A percentile compares a stretch with the other conserved stretches of the same genome.
phyloP scores from a whole-genome alignment of 2,329 filamentous ascomycete genomes.

The Ascochyta lentis region DNA sequence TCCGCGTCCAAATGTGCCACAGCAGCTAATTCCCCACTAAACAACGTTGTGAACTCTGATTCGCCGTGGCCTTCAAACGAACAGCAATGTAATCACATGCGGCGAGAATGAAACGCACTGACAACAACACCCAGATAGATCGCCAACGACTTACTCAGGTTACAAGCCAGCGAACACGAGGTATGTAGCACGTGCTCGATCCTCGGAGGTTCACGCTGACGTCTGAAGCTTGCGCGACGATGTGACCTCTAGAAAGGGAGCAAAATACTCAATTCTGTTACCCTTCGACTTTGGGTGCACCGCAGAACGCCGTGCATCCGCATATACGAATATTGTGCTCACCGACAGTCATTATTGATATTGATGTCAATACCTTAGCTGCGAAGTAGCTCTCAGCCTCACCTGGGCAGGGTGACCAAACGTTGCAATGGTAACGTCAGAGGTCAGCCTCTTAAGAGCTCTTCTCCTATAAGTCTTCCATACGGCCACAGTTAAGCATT shows the following conservation, averaged over 20 bases:
- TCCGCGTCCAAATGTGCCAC: conserved; percentile 10
- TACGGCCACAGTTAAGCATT: background rate
- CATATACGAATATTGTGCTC: conserved; percentile 5
- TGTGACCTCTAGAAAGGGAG: conserved; percentile 1
- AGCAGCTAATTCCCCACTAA: conserved; percentile 10
- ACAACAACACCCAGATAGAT: conserved; percentile 4
- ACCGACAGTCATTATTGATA: background rate
- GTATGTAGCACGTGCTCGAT: conserved; percentile 1
- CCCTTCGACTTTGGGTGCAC: background rate
- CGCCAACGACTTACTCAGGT: conserved; percentile 8
- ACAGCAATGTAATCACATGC: background rate
- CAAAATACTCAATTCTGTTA: background rate
- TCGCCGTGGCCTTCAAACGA: conserved; percentile 3
- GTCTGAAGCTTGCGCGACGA: conserved; percentile 4
- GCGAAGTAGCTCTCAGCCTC: background rate
- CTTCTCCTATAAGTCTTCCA: background rate
- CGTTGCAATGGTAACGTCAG: background rate
- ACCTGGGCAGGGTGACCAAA: background rate
- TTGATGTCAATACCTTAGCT: background rate
- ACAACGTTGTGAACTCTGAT: conserved; percentile 2
- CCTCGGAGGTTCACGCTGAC: background rate
- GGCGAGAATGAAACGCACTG: background rate
- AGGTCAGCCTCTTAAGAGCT: background rate
- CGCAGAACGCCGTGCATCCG: background rate
- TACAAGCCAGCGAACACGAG: background rate